phyloP scores from a whole-genome alignment of 345 rosid genomes.

The Cardamine chenopodiifolia region DNA sequence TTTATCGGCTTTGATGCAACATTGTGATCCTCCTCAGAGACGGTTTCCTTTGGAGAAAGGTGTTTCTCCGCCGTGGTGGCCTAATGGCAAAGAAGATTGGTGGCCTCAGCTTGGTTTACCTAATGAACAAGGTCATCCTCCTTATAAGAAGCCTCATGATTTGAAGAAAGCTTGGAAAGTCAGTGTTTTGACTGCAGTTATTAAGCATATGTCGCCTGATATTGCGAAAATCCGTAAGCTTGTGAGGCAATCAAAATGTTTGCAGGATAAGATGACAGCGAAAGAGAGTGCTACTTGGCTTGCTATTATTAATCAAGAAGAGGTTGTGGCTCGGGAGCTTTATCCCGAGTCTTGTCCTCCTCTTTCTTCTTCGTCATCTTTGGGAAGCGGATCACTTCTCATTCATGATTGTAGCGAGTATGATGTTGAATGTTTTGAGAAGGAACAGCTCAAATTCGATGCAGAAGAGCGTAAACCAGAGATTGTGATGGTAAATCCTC shows the following conservation, averaged over 20 bases:
- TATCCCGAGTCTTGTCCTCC: slow-evolving; percentile 64
- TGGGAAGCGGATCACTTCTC: slow-evolving; percentile 59
- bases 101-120: slow-evolving; percentile 70
- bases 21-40: slow-evolving; percentile 82
- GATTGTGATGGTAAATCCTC: slow-evolving; percentile 43
- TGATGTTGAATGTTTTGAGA: slow-evolving; percentile 63
- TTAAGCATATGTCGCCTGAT: slow-evolving; percentile 81
- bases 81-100: slow-evolving; percentile 77
- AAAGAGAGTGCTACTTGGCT: slow-evolving; percentile 89
- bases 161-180: slow-evolving; percentile 88
- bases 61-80: slow-evolving; percentile 90
- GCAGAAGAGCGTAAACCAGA: slow-evolving; percentile 56
- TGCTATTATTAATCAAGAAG: slow-evolving; percentile 73
- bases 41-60: slow-evolving; percentile 88
- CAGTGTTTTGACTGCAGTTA: slow-evolving; percentile 75
- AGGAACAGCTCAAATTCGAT: slow-evolving; percentile 44
- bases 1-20: slow-evolving; percentile 81
- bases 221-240: slow-evolving; percentile 76
- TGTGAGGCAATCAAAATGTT: slow-evolving; percentile 80
- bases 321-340: slow-evolving; percentile 59
- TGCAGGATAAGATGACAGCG: slow-evolving; percentile 92
- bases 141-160: slow-evolving; percentile 88
- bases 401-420: slow-evolving; percentile 63
- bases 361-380: slow-evolving; percentile 36
- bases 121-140: slow-evolving; percentile 74